Base-by-base conservation (phyloP, 2,329 filamentous ascomycete species). In the Paraphaeosphaeria minitans region DNA sequence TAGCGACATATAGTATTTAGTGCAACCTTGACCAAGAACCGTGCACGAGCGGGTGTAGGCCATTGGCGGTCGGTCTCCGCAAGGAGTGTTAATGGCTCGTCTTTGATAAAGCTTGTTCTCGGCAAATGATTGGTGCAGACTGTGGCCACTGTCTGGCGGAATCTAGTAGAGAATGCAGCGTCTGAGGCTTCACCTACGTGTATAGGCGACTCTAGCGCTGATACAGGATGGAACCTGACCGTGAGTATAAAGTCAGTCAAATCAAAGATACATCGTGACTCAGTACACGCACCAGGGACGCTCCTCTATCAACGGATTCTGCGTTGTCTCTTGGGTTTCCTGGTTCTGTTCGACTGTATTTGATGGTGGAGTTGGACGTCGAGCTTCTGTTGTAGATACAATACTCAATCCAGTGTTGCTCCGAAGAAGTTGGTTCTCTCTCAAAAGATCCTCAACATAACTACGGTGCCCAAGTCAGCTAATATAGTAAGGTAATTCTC, bases 21-120 rank as follows among this genome's bases (percentile, higher is more conserved):
- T 0, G 80, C 79, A 4, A 78, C 78, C 33, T 79, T 77, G 6
- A 80, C 62, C 1, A 79, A 65, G 2, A 79, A 70, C 0, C 73
- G 66, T n/a, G 77, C 74, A 21, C 76, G 69, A 1, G 77, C 72
- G 0, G 75, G 72, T 13, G 73, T 75, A 0, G 80, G 80, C 77
- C 77, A 80, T 3, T 71, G 68, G 4, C 73, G 72, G 4, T 76
- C 69, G 0, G 69, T 48, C 10, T 73, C 68, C 67, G 77, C 42
- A 63, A 81, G 57, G 57, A 69, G 27, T 66, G 74, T 56, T 61
- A 81, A 12, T 57, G 75, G 57, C 31, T 70, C 65, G 53, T 76
- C 69, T 21, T 62, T 63, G 47, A 73, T 62, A 41, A 75, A 78
- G 22, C 73, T 70, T 10, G 67, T 72, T 43, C 76, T 66, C 19